These are phyloP conservation scores for Coniochaeta sp. DNA, from an alignment of 2,329 filamentous ascomycete genomes.

Conservation along the genomic window DNA sequence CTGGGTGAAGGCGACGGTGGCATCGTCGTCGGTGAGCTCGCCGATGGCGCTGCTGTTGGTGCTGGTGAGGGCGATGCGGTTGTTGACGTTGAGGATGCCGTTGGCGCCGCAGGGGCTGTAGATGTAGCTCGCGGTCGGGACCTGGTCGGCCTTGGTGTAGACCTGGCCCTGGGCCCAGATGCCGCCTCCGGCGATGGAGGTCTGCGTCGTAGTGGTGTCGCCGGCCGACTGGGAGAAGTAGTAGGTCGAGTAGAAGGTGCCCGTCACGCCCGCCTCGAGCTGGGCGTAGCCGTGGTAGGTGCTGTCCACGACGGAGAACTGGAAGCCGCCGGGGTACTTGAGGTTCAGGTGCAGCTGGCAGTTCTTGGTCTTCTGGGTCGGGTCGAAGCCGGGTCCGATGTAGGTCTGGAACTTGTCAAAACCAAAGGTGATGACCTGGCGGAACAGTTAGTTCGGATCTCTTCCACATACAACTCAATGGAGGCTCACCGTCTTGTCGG, in stretches of 20 bases:
- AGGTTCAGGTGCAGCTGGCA: slow-evolving; percentile 39
- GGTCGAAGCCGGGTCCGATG: slow-evolving; percentile 32
- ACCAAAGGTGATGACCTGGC: slow-evolving; percentile 36
- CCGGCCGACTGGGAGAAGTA: slow-evolving; percentile 38
- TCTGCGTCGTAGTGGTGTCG: slow-evolving; percentile 35
- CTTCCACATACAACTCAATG: neutral
- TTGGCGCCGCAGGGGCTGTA: slow-evolving; percentile 37
- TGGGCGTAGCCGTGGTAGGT: slow-evolving; percentile 43
- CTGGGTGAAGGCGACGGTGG: slow-evolving; percentile 36
- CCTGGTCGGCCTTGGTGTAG: slow-evolving; percentile 37
- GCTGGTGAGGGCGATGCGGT: slow-evolving; percentile 34
- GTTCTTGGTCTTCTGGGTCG: slow-evolving; percentile 34
- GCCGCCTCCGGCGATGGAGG: slow-evolving; percentile 33
- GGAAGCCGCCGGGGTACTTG: slow-evolving; percentile 39
- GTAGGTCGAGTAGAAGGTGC: slow-evolving; percentile 38
- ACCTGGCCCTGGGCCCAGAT: slow-evolving; percentile 34
- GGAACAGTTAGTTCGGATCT: neutral
- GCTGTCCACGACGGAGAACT: slow-evolving; percentile 37
- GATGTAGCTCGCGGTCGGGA: slow-evolving; percentile 36
- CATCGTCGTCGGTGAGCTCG: slow-evolving; percentile 36
- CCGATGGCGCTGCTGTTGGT: slow-evolving; percentile 27
- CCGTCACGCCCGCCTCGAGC: slow-evolving; percentile 35
- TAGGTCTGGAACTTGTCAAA: slow-evolving; percentile 40
- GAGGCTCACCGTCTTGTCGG: slow-evolving; percentile 30
- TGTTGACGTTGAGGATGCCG: slow-evolving; percentile 41